These are phyloP conservation scores for Raffaelea arxii DNA, from an alignment of 2,329 filamentous ascomycete species.

Conservation along the genomic window DNA sequence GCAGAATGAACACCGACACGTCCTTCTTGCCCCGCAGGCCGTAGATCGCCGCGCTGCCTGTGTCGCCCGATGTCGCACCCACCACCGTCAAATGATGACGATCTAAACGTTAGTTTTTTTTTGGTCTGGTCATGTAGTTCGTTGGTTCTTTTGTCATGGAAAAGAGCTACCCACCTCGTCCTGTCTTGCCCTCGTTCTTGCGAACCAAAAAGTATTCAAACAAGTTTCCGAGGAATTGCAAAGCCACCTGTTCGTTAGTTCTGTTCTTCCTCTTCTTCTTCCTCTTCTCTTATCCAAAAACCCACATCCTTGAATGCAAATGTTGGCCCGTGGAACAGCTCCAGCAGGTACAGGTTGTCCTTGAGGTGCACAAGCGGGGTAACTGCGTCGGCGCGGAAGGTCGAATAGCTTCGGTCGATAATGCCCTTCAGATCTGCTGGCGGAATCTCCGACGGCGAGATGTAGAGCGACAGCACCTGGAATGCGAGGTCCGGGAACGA, in stretches of 20 bases:
- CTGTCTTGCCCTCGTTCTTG: slow-evolving; percentile 60
- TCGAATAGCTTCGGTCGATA: slow-evolving; percentile 76
- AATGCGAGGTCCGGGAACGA: slow-evolving; percentile 75
- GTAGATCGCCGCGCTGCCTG: slow-evolving; percentile 92
- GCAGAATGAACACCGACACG: slow-evolving; percentile 89
- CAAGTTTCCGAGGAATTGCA: slow-evolving; percentile 93
- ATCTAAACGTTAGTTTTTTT: slow-evolving; percentile 29
- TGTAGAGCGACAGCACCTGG: slow-evolving; percentile 79
- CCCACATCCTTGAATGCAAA: slow-evolving; percentile 88
- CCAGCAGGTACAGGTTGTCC: slow-evolving; percentile 75
- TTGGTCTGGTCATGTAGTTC: too few species aligned
- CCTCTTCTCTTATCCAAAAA: slow-evolving; percentile 1
- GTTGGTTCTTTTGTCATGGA: too few species aligned
- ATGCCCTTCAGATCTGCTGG: slow-evolving; percentile 70
- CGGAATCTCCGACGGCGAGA: slow-evolving; percentile 76
- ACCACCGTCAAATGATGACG: slow-evolving; percentile 78
- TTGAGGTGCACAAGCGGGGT: slow-evolving; percentile 68
- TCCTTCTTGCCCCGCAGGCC: slow-evolving; percentile 93
- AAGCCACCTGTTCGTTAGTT: slow-evolving; percentile 32
- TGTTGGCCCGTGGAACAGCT: slow-evolving; percentile 93
- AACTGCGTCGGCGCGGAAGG: slow-evolving; percentile 71
- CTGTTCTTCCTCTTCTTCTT: too few species aligned
- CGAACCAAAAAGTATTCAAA: slow-evolving; percentile 80
- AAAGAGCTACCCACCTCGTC: slow-evolving; percentile 31
- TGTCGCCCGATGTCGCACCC: slow-evolving; percentile 80